Conservation (phyloP, 108 stramenopile genomes). For the Phaeodactylum tricornutum region DNA sequence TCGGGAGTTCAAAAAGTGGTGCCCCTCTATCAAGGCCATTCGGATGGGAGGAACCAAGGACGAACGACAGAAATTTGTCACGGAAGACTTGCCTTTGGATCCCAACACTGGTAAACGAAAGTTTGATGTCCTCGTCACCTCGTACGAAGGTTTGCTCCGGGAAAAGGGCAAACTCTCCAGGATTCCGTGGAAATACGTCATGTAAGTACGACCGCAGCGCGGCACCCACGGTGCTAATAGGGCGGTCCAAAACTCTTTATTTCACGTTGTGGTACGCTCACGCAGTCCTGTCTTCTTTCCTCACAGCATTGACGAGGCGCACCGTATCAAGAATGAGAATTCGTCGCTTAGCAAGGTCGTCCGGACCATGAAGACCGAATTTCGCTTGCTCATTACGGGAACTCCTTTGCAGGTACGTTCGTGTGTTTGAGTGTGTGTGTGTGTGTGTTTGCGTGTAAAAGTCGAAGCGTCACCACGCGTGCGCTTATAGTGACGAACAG, state of each 20-base stretch:
- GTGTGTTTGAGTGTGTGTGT: too few relatives aligned
- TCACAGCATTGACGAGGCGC: slow-evolving; percentile 99
- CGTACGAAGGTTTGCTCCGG: slow-evolving; percentile 92
- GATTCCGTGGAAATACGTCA: slow-evolving; percentile 78
- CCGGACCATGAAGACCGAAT: slow-evolving; percentile 65
- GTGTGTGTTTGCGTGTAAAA: background rate
- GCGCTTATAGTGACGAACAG: too few relatives aligned
- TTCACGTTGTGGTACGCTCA: too few relatives aligned
- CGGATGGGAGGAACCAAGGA: slow-evolving; percentile 92
- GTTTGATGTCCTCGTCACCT: slow-evolving; percentile 94
- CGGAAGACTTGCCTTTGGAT: slow-evolving; percentile 45
- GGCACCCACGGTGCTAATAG: too few relatives aligned
- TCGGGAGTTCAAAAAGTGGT: slow-evolving; percentile 91
- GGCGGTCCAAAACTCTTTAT: too few relatives aligned
- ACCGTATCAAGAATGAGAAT: slow-evolving; percentile 99
- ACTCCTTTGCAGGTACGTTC: slow-evolving; percentile 76
- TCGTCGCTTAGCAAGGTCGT: slow-evolving; percentile 72
- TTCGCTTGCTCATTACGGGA: slow-evolving; percentile 91
- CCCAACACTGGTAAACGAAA: slow-evolving; percentile 40
- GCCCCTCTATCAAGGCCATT: slow-evolving; percentile 78
- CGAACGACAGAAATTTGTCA: slow-evolving; percentile 64
- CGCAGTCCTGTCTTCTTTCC: too few relatives aligned
- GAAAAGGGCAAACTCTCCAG: slow-evolving; percentile 70
- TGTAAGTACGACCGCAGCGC: slow-evolving; percentile 23
- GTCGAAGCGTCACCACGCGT: too few relatives aligned